phyloP scores from a whole-genome alignment of 139 green algal genomes.

The Picochlorum sp. region DNA sequence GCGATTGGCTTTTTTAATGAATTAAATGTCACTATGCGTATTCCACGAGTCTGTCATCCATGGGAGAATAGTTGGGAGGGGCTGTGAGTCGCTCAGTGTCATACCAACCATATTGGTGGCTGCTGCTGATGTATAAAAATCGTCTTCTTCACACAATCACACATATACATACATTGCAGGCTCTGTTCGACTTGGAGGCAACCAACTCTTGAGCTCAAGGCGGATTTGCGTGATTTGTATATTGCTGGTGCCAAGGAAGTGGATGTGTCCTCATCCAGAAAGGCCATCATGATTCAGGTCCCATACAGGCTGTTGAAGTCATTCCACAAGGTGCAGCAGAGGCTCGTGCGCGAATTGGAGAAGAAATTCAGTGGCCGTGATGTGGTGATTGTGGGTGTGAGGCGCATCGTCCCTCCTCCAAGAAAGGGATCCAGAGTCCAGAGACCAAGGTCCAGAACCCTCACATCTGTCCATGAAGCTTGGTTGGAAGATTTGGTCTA shows the following conservation, averaged over 20 bases:
- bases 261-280: slow-evolving; percentile 76
- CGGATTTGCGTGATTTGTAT: slow-evolving; percentile 94
- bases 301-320: slow-evolving; percentile 93
- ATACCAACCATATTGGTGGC: too few species aligned
- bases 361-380: slow-evolving; percentile 99
- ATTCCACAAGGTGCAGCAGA: slow-evolving; percentile 97
- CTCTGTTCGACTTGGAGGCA: slow-evolving; percentile 97
- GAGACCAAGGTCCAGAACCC: slow-evolving; percentile 81
- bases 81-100: too few species aligned
- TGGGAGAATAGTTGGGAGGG: too few species aligned
- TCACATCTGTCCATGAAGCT: slow-evolving; percentile 90
- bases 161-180: slow-evolving; percentile 25
- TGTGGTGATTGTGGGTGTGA: slow-evolving; percentile 92
- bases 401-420: slow-evolving; percentile 82
- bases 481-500: slow-evolving; percentile 95
- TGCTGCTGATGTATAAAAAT: too few species aligned
- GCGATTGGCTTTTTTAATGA: too few species aligned
- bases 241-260: slow-evolving; percentile 92
- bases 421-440: slow-evolving; percentile 50
- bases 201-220: slow-evolving; percentile 97
- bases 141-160: too few species aligned
- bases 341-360: slow-evolving; percentile 97
- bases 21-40: too few species aligned
- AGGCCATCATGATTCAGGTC: slow-evolving; percentile 96
- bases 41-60: too few species aligned